These are phyloP conservation scores for Besnoitia besnoiti DNA, from an alignment of 169 alveolate genomes.

Conservation along the genomic window DNA sequence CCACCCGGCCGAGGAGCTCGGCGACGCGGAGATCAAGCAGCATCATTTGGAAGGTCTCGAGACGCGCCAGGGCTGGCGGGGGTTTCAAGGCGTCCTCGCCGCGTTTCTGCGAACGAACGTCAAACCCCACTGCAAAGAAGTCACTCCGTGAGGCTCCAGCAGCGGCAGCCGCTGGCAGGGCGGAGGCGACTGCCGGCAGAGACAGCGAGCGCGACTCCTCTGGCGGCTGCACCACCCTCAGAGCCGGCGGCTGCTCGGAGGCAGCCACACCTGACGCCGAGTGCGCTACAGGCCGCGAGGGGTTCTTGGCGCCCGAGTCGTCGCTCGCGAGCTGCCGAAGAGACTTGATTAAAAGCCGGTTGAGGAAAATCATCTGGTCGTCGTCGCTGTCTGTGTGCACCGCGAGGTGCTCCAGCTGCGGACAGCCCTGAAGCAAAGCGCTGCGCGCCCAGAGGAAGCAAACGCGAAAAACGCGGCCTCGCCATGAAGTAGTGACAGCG, in stretches of 20 bases:
- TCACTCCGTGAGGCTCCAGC: no score
- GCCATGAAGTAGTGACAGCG: no score
- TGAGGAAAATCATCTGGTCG: slow-evolving; percentile 17
- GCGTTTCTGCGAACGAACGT: not conserved
- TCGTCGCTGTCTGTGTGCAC: slow-evolving; percentile 17
- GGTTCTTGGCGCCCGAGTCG: not conserved
- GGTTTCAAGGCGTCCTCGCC: not conserved
- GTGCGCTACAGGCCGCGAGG: no score
- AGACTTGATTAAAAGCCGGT: not conserved
- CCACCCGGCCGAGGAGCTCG: not conserved
- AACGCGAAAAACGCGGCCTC: not conserved
- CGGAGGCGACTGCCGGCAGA: not conserved
- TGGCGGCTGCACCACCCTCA: no score
- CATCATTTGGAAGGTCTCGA: slow-evolving; percentile 9
- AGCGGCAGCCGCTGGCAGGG: not conserved
- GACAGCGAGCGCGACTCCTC: no score
- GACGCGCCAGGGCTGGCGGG: not conserved
- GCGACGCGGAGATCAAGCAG: not conserved
- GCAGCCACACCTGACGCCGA: no score
- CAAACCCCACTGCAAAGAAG: not conserved
- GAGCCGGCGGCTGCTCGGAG: no score
- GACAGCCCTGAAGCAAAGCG: not conserved
- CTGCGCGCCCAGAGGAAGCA: not conserved
- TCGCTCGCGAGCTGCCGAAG: not conserved
- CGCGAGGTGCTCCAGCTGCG: not conserved